Conservation (phyloP, 73 alveolate genomes). For the Uronychia binucleata region DNA sequence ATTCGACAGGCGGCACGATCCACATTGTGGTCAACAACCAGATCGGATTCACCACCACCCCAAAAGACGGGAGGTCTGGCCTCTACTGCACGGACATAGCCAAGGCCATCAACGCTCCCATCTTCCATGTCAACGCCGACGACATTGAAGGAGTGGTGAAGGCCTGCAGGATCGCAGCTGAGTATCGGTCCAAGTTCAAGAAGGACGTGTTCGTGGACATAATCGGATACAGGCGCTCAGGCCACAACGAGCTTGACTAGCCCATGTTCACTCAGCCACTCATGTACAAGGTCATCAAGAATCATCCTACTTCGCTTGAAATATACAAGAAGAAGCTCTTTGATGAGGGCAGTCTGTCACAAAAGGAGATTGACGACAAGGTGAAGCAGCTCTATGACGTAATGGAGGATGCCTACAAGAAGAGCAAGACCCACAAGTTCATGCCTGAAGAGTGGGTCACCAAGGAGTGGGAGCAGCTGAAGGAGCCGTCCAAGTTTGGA, state of each 20-base stretch:
- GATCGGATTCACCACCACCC: slow-evolving; percentile 95
- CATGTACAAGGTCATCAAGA: slow-evolving; percentile 72
- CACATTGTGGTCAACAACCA: slow-evolving; percentile 93
- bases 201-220: slow-evolving; percentile 80
- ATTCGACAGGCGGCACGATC: slow-evolving; percentile 87
- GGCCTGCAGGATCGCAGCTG: slow-evolving; percentile 76
- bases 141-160: slow-evolving; percentile 57
- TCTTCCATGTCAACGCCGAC: slow-evolving; percentile 93
- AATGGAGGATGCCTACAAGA: slow-evolving; percentile 31
- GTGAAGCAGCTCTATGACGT: slow-evolving; percentile 18
- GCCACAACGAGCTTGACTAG: slow-evolving; percentile 97
- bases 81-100: slow-evolving; percentile 87
- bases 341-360: slow-evolving; percentile 64
- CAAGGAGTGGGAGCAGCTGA: slow-evolving; percentile 76
- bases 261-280: slow-evolving; percentile 89
- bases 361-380: slow-evolving; percentile 30
- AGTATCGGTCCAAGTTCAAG: slow-evolving; percentile 67
- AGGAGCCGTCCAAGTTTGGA: slow-evolving; percentile 38
- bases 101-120: slow-evolving; percentile 89
- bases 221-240: slow-evolving; percentile 92
- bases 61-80: slow-evolving; percentile 84
- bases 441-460: slow-evolving; percentile 67
- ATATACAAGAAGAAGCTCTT: slow-evolving; percentile 71
- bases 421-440: slow-evolving; percentile 32
- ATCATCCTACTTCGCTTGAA: neutral